Percentiles rank a stretch among this genome's conserved stretches.
These are phyloP conservation scores for Cinnamomum chago DNA, from an alignment of 164 flowering plant genomes.

Conservation along the genomic window DNA sequence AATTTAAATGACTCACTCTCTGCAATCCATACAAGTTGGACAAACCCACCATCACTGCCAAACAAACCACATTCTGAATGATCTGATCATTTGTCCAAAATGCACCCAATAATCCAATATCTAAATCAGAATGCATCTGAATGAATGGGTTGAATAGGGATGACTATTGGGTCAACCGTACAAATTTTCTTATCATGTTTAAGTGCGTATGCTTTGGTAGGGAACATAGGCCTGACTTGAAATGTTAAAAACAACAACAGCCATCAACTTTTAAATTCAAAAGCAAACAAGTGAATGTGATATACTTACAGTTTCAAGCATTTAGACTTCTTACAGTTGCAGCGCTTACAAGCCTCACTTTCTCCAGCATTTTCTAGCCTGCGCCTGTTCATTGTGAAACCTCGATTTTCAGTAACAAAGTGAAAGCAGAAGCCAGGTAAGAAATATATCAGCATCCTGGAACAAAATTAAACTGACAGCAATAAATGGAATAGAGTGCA, in stretches of 20 bases:
- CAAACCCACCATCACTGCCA: background rate
- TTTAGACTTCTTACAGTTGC: constrained; percentile 94
- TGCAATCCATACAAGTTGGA: no score
- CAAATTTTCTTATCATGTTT: background rate
- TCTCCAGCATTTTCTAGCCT: constrained; percentile 56
- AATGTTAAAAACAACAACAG: background rate
- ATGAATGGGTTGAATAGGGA: no score
- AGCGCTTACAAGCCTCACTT: constrained; percentile 72
- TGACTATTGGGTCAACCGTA: background rate
- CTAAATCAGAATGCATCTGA: no score
- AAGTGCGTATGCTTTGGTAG: background rate
- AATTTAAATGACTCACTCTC: no score
- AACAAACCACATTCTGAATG: no score
- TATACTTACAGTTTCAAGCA: constrained; percentile 93
- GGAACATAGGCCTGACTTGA: background rate
- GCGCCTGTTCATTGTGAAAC: constrained; percentile 46
- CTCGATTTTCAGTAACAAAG: background rate
- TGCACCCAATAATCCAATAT: no score
- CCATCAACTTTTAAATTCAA: background rate
- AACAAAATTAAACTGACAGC: background rate
- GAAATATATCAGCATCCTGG: background rate
- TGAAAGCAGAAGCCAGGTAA: background rate
- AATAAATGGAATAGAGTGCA: constrained; percentile 7
- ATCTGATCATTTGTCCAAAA: no score
- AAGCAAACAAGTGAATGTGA: background rate